Conservation (phyloP, 169 alveolate genomes). For the Plasmodium gonderi region DNA sequence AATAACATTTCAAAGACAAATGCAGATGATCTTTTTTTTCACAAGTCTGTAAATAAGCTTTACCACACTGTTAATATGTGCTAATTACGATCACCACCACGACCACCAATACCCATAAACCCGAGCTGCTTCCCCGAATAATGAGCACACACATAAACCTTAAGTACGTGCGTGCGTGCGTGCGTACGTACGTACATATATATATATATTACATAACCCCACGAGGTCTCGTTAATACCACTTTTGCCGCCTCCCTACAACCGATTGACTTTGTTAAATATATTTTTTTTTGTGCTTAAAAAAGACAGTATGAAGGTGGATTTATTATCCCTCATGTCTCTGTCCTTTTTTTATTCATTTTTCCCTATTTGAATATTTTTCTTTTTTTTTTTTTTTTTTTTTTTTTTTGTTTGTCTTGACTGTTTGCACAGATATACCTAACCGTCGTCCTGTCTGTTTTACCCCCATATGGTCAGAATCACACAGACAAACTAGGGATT, state of each 20-base stretch:
- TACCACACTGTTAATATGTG: constrained; percentile 10
- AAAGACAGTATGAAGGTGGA: background rate
- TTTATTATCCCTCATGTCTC: background rate
- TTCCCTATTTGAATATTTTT: background rate
- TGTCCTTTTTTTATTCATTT: background rate
- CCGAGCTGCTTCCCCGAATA: too few relatives aligned
- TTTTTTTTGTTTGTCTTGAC: background rate
- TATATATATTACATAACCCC: background rate
- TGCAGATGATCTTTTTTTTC: constrained; percentile 66
- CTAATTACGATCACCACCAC: background rate
- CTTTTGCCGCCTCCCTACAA: too few relatives aligned
- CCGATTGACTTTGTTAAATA: too few relatives aligned
- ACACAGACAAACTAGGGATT: too few relatives aligned
- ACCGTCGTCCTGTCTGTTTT: too few relatives aligned
- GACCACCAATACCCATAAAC: too few relatives aligned
- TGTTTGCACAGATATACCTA: too few relatives aligned
- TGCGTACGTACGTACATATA: background rate
- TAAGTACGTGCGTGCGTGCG: background rate
- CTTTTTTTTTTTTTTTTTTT: background rate
- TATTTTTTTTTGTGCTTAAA: background rate
- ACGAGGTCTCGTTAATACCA: too few relatives aligned
- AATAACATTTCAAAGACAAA: constrained; percentile 32
- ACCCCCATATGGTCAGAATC: too few relatives aligned
- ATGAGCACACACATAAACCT: background rate
- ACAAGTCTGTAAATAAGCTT: constrained; percentile 59